Percentiles rank a stretch among this genome's conserved stretches.
phyloP scores from a whole-genome alignment of 2,329 filamentous ascomycete species.

The Anthostomella pinea region DNA sequence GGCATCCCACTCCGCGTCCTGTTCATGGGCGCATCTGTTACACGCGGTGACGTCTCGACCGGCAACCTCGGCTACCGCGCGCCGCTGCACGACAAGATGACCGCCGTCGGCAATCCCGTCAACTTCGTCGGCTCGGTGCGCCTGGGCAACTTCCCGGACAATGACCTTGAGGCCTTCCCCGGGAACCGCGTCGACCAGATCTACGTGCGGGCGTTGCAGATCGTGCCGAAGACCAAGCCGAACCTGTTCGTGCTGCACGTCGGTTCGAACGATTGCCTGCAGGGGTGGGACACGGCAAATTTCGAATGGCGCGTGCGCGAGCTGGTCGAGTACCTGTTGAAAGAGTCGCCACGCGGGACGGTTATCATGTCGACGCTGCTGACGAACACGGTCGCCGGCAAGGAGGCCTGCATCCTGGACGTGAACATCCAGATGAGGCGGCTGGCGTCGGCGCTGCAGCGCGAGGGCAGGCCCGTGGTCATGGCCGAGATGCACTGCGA shows the following conservation, averaged over 20 bases:
- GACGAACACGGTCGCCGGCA: constrained; percentile 18
- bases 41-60: constrained; percentile 22
- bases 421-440: constrained; percentile 22
- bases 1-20: constrained; percentile 25
- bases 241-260: constrained; percentile 29
- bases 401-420: constrained; percentile 20
- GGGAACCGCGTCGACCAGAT: constrained; percentile 28
- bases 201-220: constrained; percentile 15
- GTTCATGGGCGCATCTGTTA: constrained; percentile 26
- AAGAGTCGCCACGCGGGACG: constrained; percentile 18
- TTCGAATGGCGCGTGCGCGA: constrained; percentile 17
- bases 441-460: constrained; percentile 9
- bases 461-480: constrained; percentile 16
- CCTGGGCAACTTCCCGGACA: constrained; percentile 26
- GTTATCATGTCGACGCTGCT: constrained; percentile 28
- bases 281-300: constrained; percentile 19
- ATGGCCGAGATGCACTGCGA: constrained; percentile 29
- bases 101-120: constrained; percentile 19
- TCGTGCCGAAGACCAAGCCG: constrained; percentile 20
- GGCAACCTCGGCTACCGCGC: constrained; percentile 23
- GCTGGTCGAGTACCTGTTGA: constrained; percentile 24
- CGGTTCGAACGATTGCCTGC: constrained; percentile 30
- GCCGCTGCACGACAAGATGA: constrained; percentile 29
- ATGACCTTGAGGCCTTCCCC: constrained; percentile 27
- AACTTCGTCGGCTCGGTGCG: constrained; percentile 29